Base-by-base conservation (phyloP, 345 rosid species). In the Eucalyptus tenuipes region DNA sequence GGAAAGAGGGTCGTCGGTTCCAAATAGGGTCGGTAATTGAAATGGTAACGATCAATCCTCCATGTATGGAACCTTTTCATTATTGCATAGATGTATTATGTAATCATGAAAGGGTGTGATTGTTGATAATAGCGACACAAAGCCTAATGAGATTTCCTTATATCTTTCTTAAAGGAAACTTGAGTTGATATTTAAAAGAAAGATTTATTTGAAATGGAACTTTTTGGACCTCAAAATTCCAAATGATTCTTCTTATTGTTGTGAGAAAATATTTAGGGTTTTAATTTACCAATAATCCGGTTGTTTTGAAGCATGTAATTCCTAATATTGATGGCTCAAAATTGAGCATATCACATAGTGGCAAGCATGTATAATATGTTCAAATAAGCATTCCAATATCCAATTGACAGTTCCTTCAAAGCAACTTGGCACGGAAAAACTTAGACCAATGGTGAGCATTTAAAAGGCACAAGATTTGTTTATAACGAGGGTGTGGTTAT, bases 1-100 rank as follows among this genome's bases (percentile, higher is more conserved):
- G 24, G 13, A 37, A 10, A 71, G 27, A 37, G 3, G 27, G 47
- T 20, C 4, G 0, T 2, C 4, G 2, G 1, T 37, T 75, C 13
- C 12, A 4, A 10, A 20, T 37, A 11, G 82, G 82, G 47, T 10
- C 2, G 2, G 8, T 24, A 4, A 20, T 40, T 0, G 2, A 71
- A 71, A 37, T 71, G 1, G 45, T 71, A 5, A 71, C 7, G 1
- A 17, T 9, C 4, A 18, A 68, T 33, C 13, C 20, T 8, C 13
- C 7, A 71, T 71, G 45, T 33, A 18, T 5, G 4, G 7, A 9
- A 37, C 45, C 18, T 17, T 37, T 71, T 71, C 8, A 37, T 71
- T 71, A 25, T 71, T 2, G 14, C 20, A 66, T 15, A 8, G 5
- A 14, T 5, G 40, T n/a, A 22, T 15, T 31, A 17, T 15, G 79